Evolutionary conservation across 2,329 filamentous ascomycete genomes (phyloP).

Genomic region (Colletotrichum eremochloae): DNA sequence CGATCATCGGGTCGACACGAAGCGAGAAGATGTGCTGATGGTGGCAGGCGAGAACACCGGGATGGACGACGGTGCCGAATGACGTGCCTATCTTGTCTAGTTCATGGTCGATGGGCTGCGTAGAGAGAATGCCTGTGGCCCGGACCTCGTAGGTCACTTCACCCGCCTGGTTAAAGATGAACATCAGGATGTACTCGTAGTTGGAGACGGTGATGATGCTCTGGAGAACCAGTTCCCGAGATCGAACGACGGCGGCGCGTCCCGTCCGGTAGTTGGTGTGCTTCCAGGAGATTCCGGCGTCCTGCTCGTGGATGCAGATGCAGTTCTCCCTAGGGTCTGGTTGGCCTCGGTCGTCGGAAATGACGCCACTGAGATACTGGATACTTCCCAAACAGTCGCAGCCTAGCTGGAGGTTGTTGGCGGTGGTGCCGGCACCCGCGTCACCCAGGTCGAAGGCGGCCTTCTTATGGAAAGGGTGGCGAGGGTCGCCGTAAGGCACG

Average conservation of each 20-base stretch:
- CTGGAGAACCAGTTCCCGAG: conserved; percentile 74
- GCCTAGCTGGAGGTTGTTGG: conserved; percentile 76
- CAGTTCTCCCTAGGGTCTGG: conserved; percentile 69
- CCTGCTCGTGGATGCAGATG: conserved; percentile 77
- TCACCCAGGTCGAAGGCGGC: conserved; percentile 79
- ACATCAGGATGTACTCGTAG: conserved; percentile 78
- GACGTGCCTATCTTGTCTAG: conserved; percentile 61
- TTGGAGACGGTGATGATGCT: conserved; percentile 78
- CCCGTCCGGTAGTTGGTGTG: conserved; percentile 77
- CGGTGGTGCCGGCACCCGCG: conserved; percentile 72
- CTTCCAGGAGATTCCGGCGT: conserved; percentile 78
- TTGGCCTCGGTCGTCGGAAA: conserved; percentile 66
- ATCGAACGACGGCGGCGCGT: conserved; percentile 71
- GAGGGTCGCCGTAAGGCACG: conserved; percentile 76
- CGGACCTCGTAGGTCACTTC: conserved; percentile 72
- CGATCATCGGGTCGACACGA: conserved; percentile 72
- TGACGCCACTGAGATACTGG: conserved; percentile 66
- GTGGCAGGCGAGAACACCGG: conserved; percentile 62
- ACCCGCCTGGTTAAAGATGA: conserved; percentile 73
- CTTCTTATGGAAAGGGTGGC: conserved; percentile 73
- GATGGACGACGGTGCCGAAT: conserved; percentile 72
- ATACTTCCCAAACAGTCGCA: conserved; percentile 79
- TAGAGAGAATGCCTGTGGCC: conserved; percentile 75
- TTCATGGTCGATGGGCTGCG: conserved; percentile 65
- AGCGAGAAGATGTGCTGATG: conserved; percentile 85